These are phyloP conservation scores for Heliamphora exappendiculata DNA, from an alignment of 148 eudicot genomes.

Conservation along the genomic window DNA sequence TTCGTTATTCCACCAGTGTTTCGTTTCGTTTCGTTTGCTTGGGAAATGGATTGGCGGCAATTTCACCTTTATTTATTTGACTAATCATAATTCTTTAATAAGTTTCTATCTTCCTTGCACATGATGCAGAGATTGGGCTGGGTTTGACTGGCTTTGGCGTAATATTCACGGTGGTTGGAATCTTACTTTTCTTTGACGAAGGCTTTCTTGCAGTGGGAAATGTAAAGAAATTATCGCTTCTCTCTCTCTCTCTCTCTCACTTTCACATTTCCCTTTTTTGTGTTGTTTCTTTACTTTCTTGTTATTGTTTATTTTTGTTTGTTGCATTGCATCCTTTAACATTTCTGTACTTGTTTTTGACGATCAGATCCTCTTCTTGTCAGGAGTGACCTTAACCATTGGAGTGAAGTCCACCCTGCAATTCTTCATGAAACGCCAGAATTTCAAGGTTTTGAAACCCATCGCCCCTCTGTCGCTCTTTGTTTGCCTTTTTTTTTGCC, in stretches of 20 bases:
- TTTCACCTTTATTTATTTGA: no score
- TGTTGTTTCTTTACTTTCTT: neutral
- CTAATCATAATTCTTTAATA: no score
- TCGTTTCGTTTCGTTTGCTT: no score
- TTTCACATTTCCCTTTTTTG: neutral
- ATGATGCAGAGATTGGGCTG: slow-evolving; percentile 76
- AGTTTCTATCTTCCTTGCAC: no score
- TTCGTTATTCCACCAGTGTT: no score
- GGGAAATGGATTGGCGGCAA: no score
- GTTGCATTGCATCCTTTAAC: neutral
- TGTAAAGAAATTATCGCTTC: slow-evolving; percentile 30
- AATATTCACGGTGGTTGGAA: slow-evolving; percentile 82
- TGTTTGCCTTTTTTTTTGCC: neutral
- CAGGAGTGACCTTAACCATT: slow-evolving; percentile 82
- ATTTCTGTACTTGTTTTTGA: slow-evolving; percentile 6
- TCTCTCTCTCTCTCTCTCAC: neutral
- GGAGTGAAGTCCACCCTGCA: slow-evolving; percentile 76
- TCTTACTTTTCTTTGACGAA: slow-evolving; percentile 80
- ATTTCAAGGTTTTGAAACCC: slow-evolving; percentile 87
- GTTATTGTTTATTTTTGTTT: slow-evolving; percentile 6
- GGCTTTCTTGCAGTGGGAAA: slow-evolving; percentile 97
- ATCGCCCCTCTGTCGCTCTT: neutral
- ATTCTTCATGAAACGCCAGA: slow-evolving; percentile 82
- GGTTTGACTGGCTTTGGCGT: slow-evolving; percentile 89
- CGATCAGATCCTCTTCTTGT: slow-evolving; percentile 80